Evolutionary conservation across 2,329 filamentous ascomycete species (phyloP).

Genomic region (Cercospora berteroae): DNA sequence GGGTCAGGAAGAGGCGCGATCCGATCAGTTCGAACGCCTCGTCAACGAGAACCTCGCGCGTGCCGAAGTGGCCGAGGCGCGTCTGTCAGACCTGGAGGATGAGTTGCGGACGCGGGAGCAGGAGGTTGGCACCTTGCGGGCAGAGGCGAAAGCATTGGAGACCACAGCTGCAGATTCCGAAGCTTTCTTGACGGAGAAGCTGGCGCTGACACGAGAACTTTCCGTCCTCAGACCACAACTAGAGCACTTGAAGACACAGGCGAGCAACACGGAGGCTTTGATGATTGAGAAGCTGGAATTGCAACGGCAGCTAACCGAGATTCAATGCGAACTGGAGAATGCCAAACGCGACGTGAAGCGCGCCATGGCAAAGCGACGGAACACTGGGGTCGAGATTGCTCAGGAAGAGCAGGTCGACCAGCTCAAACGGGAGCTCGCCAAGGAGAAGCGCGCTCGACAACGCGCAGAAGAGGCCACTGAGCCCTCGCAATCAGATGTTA

Average conservation of each 20-base stretch:
- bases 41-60: constrained; percentile 50
- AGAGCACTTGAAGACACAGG: constrained; percentile 60
- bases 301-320: constrained; percentile 70
- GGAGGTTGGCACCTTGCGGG: constrained; percentile 61
- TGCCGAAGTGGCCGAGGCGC: constrained; percentile 49
- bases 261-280: constrained; percentile 61
- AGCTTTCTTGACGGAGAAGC: constrained; percentile 66
- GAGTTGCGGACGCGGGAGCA: constrained; percentile 53
- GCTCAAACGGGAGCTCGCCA: constrained; percentile 47
- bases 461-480: constrained; percentile 42
- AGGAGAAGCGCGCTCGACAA: constrained; percentile 47
- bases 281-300: constrained; percentile 77
- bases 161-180: constrained; percentile 66
- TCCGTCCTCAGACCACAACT: constrained; percentile 59
- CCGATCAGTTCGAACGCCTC: constrained; percentile 54
- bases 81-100: constrained; percentile 47
- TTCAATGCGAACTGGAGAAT: constrained; percentile 79
- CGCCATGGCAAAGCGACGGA: constrained; percentile 51
- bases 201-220: constrained; percentile 60
- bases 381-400: constrained; percentile 49
- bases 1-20: constrained; percentile 58
- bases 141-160: constrained; percentile 68
- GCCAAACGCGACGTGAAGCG: constrained; percentile 70
- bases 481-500: constrained; percentile 33
- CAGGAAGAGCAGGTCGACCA: constrained; percentile 44